phyloP scores from a whole-genome alignment of 495 filamentous ascomycete species.

The Hypoxylon intermedium region DNA sequence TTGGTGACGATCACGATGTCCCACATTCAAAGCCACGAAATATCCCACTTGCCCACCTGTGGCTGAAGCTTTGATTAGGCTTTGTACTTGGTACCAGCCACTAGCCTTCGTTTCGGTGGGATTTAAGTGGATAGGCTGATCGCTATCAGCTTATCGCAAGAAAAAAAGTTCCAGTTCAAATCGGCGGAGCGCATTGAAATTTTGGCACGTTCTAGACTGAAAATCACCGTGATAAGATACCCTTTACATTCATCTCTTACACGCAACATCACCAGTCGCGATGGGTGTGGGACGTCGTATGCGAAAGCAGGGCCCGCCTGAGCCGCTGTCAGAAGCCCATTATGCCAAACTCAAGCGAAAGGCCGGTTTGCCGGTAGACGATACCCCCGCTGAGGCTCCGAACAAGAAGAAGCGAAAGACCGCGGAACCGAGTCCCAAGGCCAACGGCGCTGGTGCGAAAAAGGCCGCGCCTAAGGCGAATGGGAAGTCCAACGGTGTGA shows the following conservation, averaged over 20 bases:
- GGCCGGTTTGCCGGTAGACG: conserved; percentile 61
- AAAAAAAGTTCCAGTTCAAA: conserved; percentile 34
- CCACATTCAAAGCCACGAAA: conserved; percentile 26
- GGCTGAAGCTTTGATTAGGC: conserved; percentile 43
- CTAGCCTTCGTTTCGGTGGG: not conserved
- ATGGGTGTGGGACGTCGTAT: conserved; percentile 94
- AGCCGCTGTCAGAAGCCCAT: conserved; percentile 79
- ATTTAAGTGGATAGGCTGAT: conserved; percentile 11
- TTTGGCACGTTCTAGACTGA: conserved; percentile 5
- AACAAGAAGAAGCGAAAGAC: conserved; percentile 74
- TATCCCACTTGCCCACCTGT: conserved; percentile 44
- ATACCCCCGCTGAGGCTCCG: conserved; percentile 49
- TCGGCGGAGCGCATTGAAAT: conserved; percentile 13
- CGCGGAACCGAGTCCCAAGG: conserved; percentile 54
- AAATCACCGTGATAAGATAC: conserved; percentile 21
- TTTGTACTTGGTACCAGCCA: conserved; percentile 13
- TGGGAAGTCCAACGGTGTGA: conserved; percentile 48
- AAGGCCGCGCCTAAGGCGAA: conserved; percentile 43
- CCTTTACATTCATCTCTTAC: conserved; percentile 4
- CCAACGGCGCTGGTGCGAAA: conserved; percentile 39
- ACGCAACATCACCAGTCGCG: conserved; percentile 40
- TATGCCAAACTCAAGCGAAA: conserved; percentile 80
- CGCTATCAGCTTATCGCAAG: conserved; percentile 42
- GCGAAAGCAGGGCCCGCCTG: conserved; percentile 91
- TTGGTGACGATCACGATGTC: conserved; percentile 31